Evolutionary conservation across 1,284 basidiomycete genomes (phyloP).

Genomic region (Rhizoctonia solani): DNA sequence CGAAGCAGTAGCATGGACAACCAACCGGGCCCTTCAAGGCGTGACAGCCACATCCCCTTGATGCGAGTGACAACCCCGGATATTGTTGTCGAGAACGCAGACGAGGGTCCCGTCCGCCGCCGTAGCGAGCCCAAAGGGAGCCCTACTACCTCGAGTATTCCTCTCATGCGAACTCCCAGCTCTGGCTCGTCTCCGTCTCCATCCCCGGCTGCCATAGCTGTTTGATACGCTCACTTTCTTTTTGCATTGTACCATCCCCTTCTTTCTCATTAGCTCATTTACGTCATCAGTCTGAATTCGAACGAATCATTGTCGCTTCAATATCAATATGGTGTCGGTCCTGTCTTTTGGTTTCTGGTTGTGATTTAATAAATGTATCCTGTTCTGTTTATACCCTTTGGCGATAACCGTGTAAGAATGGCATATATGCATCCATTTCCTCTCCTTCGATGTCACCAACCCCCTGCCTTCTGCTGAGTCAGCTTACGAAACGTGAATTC

Average conservation of each 20-base stretch:
- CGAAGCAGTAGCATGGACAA: slow-evolving; percentile 15
- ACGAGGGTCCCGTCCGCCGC: background rate
- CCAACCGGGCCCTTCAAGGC: background rate
- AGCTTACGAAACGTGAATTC: background rate
- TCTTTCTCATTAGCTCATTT: slow-evolving; percentile 1
- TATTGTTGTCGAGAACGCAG: slow-evolving; percentile 24
- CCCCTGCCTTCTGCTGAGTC: no score
- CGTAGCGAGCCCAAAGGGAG: background rate
- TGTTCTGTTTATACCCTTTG: background rate
- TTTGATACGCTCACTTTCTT: no score
- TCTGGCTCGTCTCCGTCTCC: background rate
- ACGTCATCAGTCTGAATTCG: slow-evolving; percentile 31
- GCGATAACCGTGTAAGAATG: no score
- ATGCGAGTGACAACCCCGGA: slow-evolving; percentile 24
- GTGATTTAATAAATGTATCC: slow-evolving; percentile 28
- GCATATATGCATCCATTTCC: no score
- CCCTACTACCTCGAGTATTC: background rate
- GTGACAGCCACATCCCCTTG: slow-evolving; percentile 31
- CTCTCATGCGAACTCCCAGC: slow-evolving; percentile 4
- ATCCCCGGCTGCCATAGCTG: slow-evolving; percentile 1
- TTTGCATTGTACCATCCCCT: slow-evolving; percentile 17
- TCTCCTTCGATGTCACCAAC: no score
- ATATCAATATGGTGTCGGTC: background rate
- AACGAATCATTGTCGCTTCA: slow-evolving; percentile 11
- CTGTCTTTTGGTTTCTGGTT: slow-evolving; percentile 1